phyloP scores from a whole-genome alignment of 768 basidiomycete species.

The Lactarius indigo region DNA sequence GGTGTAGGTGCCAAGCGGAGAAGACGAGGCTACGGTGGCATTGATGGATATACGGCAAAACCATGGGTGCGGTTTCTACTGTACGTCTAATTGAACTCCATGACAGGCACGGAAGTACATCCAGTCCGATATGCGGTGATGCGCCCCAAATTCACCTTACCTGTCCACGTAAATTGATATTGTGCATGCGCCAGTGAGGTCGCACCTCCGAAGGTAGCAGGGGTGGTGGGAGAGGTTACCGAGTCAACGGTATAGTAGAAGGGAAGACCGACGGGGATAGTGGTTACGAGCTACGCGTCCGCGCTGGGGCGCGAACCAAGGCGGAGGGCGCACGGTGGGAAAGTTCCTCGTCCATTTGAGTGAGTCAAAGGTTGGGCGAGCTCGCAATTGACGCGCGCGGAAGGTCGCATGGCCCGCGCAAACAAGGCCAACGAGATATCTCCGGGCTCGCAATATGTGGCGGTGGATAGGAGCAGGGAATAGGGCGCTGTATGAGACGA shows the following conservation, averaged over 20 bases:
- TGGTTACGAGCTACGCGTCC: neutral
- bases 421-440: neutral
- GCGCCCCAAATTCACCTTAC: neutral
- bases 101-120: neutral
- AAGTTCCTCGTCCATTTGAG: neutral
- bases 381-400: neutral
- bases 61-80: neutral
- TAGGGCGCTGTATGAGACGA: neutral
- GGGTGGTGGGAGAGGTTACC: neutral
- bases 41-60: neutral
- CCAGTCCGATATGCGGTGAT: neutral
- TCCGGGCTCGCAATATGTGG: slow-evolving; percentile 3
- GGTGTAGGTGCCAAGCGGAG: neutral
- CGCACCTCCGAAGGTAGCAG: neutral
- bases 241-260: neutral
- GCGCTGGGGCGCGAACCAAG: neutral
- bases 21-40: neutral
- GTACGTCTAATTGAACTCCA: neutral
- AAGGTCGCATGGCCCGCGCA: neutral
- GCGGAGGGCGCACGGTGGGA: neutral
- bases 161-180: neutral
- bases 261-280: neutral
- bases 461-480: neutral
- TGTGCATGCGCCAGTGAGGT: neutral
- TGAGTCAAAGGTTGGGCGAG: neutral